phyloP scores from a whole-genome alignment of 805 yeast genomes.

The Saturnispora galanensis region DNA sequence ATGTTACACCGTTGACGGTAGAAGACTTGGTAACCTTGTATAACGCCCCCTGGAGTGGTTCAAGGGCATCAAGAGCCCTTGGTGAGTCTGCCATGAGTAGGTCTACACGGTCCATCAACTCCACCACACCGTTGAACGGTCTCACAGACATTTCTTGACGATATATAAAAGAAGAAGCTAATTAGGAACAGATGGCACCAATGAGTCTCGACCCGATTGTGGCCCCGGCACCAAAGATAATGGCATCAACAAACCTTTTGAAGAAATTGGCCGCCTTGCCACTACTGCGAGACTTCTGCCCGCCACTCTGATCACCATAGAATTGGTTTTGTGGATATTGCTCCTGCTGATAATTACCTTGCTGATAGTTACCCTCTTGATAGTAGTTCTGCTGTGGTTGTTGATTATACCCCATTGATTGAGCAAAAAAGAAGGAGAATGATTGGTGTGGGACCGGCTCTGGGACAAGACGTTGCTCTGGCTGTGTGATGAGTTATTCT shows the following conservation, averaged over 20 bases:
- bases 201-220: slow-evolving; percentile 80
- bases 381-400: slow-evolving; percentile 8
- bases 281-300: slow-evolving; percentile 7
- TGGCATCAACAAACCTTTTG: slow-evolving; percentile 80
- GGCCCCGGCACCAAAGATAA: slow-evolving; percentile 94
- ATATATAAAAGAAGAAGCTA: background rate
- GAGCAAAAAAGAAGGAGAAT: too few relatives aligned
- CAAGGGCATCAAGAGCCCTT: too few relatives aligned
- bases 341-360: slow-evolving; percentile 8
- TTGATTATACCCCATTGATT: too few relatives aligned
- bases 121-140: background rate
- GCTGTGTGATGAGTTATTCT: too few relatives aligned
- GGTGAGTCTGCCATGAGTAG: too few relatives aligned
- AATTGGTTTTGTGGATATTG: slow-evolving; percentile 6
- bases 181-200: slow-evolving; percentile 51
- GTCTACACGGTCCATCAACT: background rate
- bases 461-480: too few relatives aligned
- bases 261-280: slow-evolving; percentile 42
- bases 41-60: too few relatives aligned
- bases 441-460: too few relatives aligned
- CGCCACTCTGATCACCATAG: slow-evolving; percentile 20
- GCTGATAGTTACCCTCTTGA: background rate
- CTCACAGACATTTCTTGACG: background rate
- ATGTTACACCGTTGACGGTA: too few relatives aligned
- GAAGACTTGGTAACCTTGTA: too few relatives aligned